Evolutionary conservation across 1,139 yeast species (phyloP), one percentile per base, ranked within the genome.

Genomic region (Hyphopichia pseudoburtonii): DNA sequence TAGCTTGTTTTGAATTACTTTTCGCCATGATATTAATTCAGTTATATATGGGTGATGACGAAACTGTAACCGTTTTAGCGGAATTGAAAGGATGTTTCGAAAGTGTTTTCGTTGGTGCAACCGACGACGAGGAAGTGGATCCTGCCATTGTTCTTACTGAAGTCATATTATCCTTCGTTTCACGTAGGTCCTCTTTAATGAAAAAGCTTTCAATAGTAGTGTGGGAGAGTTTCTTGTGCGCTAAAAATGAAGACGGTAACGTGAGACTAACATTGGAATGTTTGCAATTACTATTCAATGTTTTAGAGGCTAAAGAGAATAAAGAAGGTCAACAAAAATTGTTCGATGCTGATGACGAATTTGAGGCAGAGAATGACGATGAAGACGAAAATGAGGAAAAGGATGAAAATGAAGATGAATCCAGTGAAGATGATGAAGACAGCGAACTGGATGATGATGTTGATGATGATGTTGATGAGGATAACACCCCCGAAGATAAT

Each of bases 21-120:
- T 79, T 86, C 41, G 84, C 96, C 1, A 78, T 87, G 75, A 85
- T 85, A 3, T 61, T 89, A 32, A 58, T 92, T 19, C 96, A 89
- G 55, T 70, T 90, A 30, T 89, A 82, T 53, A 67, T 82, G 44
- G 95, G 92, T 15, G 89, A 82, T 49, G 80, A 77, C 37, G 97
- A 90, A 44, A 84, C 96, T 0, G 79, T 85, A 4, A 70, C 80
- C 23, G 82, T 88, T 17, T 68, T 89, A 30, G 82, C 80, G 28
- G 98, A 90, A 54, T 64, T 90, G 38, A 80, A 73, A 39, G 62
- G 65, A 14, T 78, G 81, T 41, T 80, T 71, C 46, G 70, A 71
- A 29, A 64, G 65, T 29, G 58, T 66, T 22, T 64, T 69, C 32
- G 51, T 54, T 6, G 46, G 50, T 2, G 43, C 43, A n/a, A 41